Percentiles rank a stretch among this genome's conserved stretches.
Evolutionary conservation across 768 basidiomycete species (phyloP).

Genomic region (Trametes villosa): DNA sequence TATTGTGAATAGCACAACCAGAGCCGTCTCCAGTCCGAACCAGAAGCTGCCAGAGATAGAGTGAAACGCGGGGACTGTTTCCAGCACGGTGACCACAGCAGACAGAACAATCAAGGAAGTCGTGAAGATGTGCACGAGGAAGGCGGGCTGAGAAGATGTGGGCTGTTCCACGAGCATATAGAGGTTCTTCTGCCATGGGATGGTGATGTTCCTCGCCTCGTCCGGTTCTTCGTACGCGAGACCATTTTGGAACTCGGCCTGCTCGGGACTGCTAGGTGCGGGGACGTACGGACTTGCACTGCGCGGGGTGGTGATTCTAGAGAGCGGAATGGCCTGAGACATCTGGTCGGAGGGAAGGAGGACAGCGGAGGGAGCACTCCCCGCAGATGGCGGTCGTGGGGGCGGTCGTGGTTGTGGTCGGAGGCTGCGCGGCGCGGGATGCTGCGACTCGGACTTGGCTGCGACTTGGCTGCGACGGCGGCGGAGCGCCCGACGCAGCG

Average conservation of each 20-base stretch:
- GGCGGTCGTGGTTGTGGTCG: slow-evolving; percentile 12
- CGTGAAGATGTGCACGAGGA: slow-evolving; percentile 71
- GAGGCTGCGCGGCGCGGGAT: background rate
- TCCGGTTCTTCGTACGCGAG: slow-evolving; percentile 24
- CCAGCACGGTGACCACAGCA: slow-evolving; percentile 75
- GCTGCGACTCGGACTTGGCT: background rate
- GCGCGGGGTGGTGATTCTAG: slow-evolving; percentile 1
- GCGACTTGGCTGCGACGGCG: background rate
- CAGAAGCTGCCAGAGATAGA: slow-evolving; percentile 69
- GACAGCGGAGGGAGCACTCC: background rate
- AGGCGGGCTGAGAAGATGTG: slow-evolving; percentile 74
- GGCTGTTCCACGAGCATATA: slow-evolving; percentile 81
- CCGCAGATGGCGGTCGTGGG: slow-evolving; percentile 8
- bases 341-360: background rate
- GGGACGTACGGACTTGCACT: slow-evolving; percentile 13
- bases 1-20: slow-evolving; percentile 85
- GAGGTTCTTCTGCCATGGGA: slow-evolving; percentile 65
- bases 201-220: slow-evolving; percentile 28
- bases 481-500: background rate
- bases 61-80: slow-evolving; percentile 80
- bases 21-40: slow-evolving; percentile 86
- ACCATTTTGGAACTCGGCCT: slow-evolving; percentile 15
- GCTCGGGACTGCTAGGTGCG: slow-evolving; percentile 6
- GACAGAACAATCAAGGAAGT: slow-evolving; percentile 76
- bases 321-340: slow-evolving; percentile 21